Evolutionary conservation across 306 rosid species (phyloP).

Genomic region (Herpetospermum pedunculosum): DNA sequence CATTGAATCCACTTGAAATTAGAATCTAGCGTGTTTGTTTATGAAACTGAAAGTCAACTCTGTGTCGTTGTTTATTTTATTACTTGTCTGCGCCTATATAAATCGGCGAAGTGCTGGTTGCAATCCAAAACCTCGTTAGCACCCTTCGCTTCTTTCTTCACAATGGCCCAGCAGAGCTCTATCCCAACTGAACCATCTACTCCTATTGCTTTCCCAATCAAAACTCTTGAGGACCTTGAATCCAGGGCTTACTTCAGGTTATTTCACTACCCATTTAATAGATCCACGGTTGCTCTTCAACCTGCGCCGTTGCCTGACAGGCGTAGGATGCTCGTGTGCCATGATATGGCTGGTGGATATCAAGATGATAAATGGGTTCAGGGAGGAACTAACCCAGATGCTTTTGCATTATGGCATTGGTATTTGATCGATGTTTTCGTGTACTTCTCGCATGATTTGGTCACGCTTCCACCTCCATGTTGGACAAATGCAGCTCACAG

Average conservation of each 20-base stretch:
- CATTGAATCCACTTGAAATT: background rate
- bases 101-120: background rate
- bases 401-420: slow-evolving; percentile 90
- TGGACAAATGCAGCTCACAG: slow-evolving; percentile 75
- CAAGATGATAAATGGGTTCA: slow-evolving; percentile 79
- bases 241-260: slow-evolving; percentile 63
- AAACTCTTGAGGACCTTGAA: slow-evolving; percentile 59
- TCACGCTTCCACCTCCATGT: slow-evolving; percentile 82
- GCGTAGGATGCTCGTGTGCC: slow-evolving; percentile 74
- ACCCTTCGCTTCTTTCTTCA: background rate
- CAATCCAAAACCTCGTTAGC: background rate
- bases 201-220: slow-evolving; percentile 80
- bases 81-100: background rate
- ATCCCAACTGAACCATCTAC: slow-evolving; percentile 26
- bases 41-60: background rate
- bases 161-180: background rate
- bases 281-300: slow-evolving; percentile 36
- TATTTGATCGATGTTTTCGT: slow-evolving; percentile 78
- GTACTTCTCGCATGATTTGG: slow-evolving; percentile 69
- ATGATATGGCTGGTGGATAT: slow-evolving; percentile 87
- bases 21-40: background rate
- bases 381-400: slow-evolving; percentile 65
- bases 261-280: slow-evolving; percentile 84
- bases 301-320: slow-evolving; percentile 37
- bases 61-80: background rate